These are phyloP conservation scores for Amesomyces nigricolor DNA, from an alignment of 2,329 filamentous ascomycete species.

Conservation along the genomic window DNA sequence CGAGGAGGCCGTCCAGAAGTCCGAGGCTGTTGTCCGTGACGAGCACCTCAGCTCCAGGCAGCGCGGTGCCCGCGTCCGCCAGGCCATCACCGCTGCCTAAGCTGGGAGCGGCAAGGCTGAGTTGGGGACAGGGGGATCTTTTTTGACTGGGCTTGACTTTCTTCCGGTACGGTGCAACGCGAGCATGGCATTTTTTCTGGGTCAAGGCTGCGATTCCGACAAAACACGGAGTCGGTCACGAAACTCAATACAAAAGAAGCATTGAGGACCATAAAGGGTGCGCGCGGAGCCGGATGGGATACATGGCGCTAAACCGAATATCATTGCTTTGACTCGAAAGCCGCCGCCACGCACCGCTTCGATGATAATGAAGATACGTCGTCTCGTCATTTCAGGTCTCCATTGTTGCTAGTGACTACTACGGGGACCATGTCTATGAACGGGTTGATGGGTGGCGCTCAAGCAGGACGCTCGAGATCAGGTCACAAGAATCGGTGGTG, in stretches of 20 bases:
- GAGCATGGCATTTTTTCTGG: constrained; percentile 35
- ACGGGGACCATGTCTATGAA: background rate
- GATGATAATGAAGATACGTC: constrained; percentile 20
- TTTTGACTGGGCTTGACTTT: constrained; percentile 35
- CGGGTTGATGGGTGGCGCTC: background rate
- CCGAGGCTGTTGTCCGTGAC: constrained; percentile 60
- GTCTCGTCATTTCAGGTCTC: constrained; percentile 7
- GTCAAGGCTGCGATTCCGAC: constrained; percentile 33
- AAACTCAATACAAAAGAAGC: constrained; percentile 29
- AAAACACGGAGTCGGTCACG: constrained; percentile 28
- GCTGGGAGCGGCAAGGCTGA: constrained; percentile 24
- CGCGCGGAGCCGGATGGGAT: constrained; percentile 21
- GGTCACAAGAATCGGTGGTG: background rate
- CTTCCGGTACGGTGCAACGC: constrained; percentile 34
- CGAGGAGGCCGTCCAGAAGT: constrained; percentile 94
- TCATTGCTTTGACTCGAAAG: constrained; percentile 21
- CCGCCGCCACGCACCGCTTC: constrained; percentile 13
- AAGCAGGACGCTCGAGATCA: background rate
- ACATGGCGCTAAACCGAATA: constrained; percentile 20
- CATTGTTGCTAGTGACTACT: constrained; percentile 4
- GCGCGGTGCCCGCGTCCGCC: constrained; percentile 65
- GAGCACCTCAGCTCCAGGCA: constrained; percentile 82
- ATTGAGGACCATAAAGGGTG: constrained; percentile 25
- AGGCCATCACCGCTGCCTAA: constrained; percentile 62
- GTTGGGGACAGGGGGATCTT: constrained; percentile 35